Base-by-base conservation (phyloP, 208 protist species). In the Leishmania major region DNA sequence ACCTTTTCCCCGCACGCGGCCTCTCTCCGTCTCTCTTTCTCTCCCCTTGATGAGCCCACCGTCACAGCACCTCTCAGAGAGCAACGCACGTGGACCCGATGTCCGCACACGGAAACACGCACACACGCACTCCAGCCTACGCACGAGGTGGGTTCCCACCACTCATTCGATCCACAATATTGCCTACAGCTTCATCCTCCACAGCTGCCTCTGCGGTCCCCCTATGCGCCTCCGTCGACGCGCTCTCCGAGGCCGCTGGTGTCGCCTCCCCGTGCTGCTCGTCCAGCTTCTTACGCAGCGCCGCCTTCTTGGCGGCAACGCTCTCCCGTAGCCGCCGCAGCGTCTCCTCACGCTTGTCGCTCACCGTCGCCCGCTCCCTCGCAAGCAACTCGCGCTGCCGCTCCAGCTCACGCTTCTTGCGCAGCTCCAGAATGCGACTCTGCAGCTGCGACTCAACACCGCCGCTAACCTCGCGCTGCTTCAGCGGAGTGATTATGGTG, bases 341-440 rank as follows among this genome's bases (percentile, higher is more conserved):
- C 40, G 91, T 93, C 70, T 89, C 92, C 78, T 96, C 92, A 10
- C 94, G 86, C 83, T 92, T 90, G 37, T 91, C 90, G 66, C 81
- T 92, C 28, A 93, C 76, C 69, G 78, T 82, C 28, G 84, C 76
- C 7, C 94, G 90, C 81, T 94, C 89, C 81, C 87, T 87, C 60
- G 93, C n/a, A 28, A 94, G 76, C 66, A 92, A 87, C 82, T 92
- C 91, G 17, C 93, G 91, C 75, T 91, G 87, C n/a, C 91, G 89
- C 84, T 97, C 92, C 37, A 97, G 77, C 83, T 97, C 93, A 47
- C 94, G 91, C 81, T 94, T 96, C 83, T 96, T 96, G 43, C 93
- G 91, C 57, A 97, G 88, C 84, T 96, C 89, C n/a, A 95, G 57
- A 70, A 97, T 95, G 19, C 93, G 90, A 73, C 82, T 92, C 78